These are phyloP conservation scores for Laburnicola sp. DNA, from an alignment of 2,329 filamentous ascomycete genomes.

Conservation along the genomic window DNA sequence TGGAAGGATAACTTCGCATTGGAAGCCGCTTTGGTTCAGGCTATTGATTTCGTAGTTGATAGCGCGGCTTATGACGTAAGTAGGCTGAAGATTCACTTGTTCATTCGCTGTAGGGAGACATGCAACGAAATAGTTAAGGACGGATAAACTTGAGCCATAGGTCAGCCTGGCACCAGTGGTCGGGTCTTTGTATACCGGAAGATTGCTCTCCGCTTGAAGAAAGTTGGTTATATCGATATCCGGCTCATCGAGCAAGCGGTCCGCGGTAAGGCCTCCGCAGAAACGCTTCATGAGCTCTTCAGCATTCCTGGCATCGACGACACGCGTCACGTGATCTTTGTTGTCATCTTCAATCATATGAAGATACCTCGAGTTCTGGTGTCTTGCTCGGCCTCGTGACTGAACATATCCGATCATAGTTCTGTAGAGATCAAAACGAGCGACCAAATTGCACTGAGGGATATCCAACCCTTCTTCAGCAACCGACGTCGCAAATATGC, in stretches of 20 bases:
- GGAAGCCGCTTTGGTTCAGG: slow-evolving; percentile 24
- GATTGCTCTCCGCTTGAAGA: slow-evolving; percentile 55
- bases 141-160: slow-evolving; percentile 70
- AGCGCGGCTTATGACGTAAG: slow-evolving; percentile 60
- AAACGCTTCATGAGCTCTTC: slow-evolving; percentile 70
- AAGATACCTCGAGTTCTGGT: slow-evolving; percentile 75
- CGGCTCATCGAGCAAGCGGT: slow-evolving; percentile 68
- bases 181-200: slow-evolving; percentile 63
- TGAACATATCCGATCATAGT: slow-evolving; percentile 96
- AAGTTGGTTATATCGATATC: slow-evolving; percentile 61
- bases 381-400: slow-evolving; percentile 83
- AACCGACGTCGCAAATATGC: slow-evolving; percentile 66
- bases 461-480: slow-evolving; percentile 69
- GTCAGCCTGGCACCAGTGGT: slow-evolving; percentile 77
- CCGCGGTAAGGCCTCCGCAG: slow-evolving; percentile 72
- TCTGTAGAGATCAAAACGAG: slow-evolving; percentile 81
- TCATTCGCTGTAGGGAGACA: slow-evolving; percentile 61
- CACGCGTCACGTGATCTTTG: slow-evolving; percentile 57
- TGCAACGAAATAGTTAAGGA: slow-evolving; percentile 73
- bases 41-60: slow-evolving; percentile 12
- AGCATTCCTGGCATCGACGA: slow-evolving; percentile 63
- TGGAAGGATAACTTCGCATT: slow-evolving; percentile 80
- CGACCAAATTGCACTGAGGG: slow-evolving; percentile 66
- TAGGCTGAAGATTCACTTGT: slow-evolving; percentile 53
- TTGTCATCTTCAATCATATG: slow-evolving; percentile 82